A percentile compares a stretch with the other conserved stretches of the same genome.
These are phyloP conservation scores for Fraxinus paxiana DNA, from an alignment of 305 asterid species.

Conservation along the genomic window DNA sequence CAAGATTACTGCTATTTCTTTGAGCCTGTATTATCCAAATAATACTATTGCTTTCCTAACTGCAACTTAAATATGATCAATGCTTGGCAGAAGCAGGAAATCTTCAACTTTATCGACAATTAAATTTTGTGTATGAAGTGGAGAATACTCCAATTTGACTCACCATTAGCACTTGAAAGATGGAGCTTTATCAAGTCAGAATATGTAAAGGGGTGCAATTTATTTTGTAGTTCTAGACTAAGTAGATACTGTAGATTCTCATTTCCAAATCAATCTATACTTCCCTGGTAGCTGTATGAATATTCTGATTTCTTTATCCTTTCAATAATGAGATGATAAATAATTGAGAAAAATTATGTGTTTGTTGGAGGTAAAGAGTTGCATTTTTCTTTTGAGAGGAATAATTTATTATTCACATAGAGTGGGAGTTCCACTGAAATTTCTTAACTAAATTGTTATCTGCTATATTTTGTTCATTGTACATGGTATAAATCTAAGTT, in stretches of 20 bases:
- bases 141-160: neutral
- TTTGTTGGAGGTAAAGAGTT: neutral
- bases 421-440: neutral
- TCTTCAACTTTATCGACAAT: neutral
- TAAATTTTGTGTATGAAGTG: neutral
- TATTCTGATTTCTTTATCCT: neutral
- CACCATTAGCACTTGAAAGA: neutral
- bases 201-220: neutral
- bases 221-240: neutral
- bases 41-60: neutral
- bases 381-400: neutral
- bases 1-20: neutral
- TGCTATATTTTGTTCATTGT: neutral
- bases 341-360: neutral
- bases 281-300: neutral
- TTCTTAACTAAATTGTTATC: neutral
- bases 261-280: neutral
- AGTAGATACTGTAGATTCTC: neutral
- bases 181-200: neutral
- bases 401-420: neutral
- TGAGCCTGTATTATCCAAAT: neutral
- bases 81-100: neutral
- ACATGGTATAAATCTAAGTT: neutral
- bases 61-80: neutral
- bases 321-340: neutral